Conservation (phyloP, 2,329 filamentous ascomycete genomes). For the Fusarium succisae region DNA sequence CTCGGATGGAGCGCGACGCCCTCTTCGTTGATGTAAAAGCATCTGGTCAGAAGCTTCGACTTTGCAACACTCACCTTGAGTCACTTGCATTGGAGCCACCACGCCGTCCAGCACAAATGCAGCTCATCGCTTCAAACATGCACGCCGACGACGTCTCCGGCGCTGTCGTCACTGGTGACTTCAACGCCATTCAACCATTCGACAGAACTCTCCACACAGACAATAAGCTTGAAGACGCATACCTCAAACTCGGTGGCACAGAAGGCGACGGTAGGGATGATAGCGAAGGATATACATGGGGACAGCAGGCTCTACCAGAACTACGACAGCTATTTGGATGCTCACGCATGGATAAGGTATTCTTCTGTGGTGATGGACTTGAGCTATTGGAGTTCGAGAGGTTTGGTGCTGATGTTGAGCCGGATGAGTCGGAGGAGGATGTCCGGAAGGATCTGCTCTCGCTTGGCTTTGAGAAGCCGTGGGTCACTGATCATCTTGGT, state of each 20-base stretch:
- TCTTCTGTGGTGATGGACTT: conserved; percentile 52
- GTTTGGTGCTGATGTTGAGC: conserved; percentile 56
- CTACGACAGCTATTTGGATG: conserved; percentile 57
- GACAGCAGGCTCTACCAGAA: conserved; percentile 58
- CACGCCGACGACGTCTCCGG: conserved; percentile 49
- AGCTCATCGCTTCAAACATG: conserved; percentile 55
- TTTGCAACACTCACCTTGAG: conserved; percentile 68
- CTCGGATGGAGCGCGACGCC: conserved; percentile 62
- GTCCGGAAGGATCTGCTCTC: neutral
- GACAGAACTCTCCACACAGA: conserved; percentile 59
- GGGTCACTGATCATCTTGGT: conserved; percentile 15
- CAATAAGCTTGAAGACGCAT: conserved; percentile 61
- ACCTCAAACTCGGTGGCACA: conserved; percentile 58
- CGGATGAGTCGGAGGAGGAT: neutral
- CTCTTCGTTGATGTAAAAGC: conserved; percentile 59
- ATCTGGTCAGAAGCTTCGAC: conserved; percentile 48
- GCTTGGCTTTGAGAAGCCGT: conserved; percentile 10
- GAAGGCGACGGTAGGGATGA: conserved; percentile 54
- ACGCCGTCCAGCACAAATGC: conserved; percentile 58
- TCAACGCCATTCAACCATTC: conserved; percentile 67
- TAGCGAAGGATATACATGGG: conserved; percentile 64
- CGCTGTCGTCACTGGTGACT: conserved; percentile 61
- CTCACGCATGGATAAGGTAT: conserved; percentile 63
- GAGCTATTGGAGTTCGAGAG: conserved; percentile 50
- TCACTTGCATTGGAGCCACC: conserved; percentile 60